A percentile compares a stretch with the other conserved stretches of the same genome.
These are phyloP conservation scores for Solanum sparsipilum DNA, from an alignment of 257 asterid genomes.

Conservation along the genomic window DNA sequence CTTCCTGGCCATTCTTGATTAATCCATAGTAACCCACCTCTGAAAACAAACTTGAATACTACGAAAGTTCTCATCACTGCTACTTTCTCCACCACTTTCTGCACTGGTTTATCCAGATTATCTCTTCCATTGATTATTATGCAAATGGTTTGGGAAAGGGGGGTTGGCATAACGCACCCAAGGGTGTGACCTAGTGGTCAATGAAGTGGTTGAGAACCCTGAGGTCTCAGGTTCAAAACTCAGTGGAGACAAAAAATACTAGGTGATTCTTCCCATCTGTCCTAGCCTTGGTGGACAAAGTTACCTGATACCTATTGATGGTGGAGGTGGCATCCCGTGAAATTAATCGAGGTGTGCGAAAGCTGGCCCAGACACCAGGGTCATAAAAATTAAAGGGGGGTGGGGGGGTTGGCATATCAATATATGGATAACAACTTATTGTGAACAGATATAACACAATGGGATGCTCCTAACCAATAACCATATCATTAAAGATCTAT, in stretches of 20 bases:
- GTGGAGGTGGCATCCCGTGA: background rate
- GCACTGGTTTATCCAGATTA: background rate
- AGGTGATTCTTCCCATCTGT: background rate
- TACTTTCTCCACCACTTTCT: too few relatives aligned
- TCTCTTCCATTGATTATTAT: background rate
- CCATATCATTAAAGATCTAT: background rate
- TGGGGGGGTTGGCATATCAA: too few relatives aligned
- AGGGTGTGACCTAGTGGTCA: background rate
- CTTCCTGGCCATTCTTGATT: background rate
- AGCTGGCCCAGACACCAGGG: too few relatives aligned
- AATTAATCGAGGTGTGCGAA: background rate
- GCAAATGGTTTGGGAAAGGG: background rate
- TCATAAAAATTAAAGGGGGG: too few relatives aligned
- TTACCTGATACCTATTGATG: too few relatives aligned
- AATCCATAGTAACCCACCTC: background rate
- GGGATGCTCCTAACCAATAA: background rate
- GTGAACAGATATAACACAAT: too few relatives aligned
- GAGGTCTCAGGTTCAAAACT: background rate
- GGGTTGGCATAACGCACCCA: background rate
- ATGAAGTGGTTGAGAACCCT: background rate
- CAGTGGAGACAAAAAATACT: background rate
- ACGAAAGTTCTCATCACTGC: background rate
- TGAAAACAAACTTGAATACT: background rate
- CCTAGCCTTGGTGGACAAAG: background rate
- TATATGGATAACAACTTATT: too few relatives aligned